phyloP scores from a whole-genome alignment of 2,329 filamentous ascomycete species.

The Beauveria australis region DNA sequence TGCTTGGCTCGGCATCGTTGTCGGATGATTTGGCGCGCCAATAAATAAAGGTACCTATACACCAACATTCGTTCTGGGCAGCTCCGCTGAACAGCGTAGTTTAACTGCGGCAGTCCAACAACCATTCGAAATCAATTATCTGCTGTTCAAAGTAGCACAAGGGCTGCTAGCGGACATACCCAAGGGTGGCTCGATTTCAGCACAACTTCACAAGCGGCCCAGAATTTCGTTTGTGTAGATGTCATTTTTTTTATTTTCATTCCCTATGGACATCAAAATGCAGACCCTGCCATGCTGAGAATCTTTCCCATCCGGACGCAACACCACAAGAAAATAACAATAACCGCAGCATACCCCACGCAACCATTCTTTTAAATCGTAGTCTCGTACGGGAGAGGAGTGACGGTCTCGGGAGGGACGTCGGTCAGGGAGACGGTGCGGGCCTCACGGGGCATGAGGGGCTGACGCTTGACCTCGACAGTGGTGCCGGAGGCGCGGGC shows the following conservation, averaged over 20 bases:
- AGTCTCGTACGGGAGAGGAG: conserved; percentile 93
- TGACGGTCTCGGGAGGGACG: conserved; percentile 84
- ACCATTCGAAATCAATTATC: neutral
- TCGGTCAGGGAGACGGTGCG: conserved; percentile 72
- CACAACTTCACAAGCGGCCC: neutral
- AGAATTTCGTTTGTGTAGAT: conserved; percentile 1
- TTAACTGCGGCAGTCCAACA: neutral
- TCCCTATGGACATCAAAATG: conserved; percentile 15
- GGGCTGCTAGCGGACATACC: no score
- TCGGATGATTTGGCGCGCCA: neutral
- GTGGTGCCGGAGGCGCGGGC: conserved; percentile 83
- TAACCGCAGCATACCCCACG: conserved; percentile 18
- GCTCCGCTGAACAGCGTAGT: no score
- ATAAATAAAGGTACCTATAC: no score
- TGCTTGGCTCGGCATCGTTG: neutral
- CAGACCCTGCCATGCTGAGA: conserved; percentile 30
- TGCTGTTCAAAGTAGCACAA: neutral
- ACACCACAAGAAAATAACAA: conserved; percentile 35
- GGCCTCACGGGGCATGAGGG: conserved; percentile 69
- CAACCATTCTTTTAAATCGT: conserved; percentile 64
- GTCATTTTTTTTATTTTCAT: conserved; percentile 12
- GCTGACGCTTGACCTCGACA: conserved; percentile 88
- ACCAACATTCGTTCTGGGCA: no score
- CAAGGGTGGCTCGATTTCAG: no score
- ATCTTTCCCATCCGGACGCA: conserved; percentile 36